A percentile compares a stretch with the other conserved stretches of the same genome.
phyloP scores from a whole-genome alignment of 306 rosid species.

The Hippophae tibetana region DNA sequence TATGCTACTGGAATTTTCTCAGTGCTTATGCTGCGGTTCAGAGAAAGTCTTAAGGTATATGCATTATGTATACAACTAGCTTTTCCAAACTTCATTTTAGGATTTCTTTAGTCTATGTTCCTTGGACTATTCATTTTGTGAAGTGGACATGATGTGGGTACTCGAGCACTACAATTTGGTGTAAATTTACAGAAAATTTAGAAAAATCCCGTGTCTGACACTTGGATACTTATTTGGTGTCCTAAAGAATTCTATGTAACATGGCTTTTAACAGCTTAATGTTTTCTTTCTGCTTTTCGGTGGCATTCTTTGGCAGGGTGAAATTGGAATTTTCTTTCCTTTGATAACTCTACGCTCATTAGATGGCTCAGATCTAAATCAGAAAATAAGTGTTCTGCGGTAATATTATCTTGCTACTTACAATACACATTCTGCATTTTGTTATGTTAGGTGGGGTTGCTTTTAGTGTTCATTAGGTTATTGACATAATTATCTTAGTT shows the following conservation, averaged over 20 bases:
- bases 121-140: too few relatives aligned
- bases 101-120: too few relatives aligned
- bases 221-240: too few relatives aligned
- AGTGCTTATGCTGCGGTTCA: slow-evolving; percentile 83
- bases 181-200: too few relatives aligned
- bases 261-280: too few relatives aligned
- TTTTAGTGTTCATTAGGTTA: slow-evolving; percentile 6
- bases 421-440: not conserved
- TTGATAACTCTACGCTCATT: slow-evolving; percentile 84
- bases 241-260: too few relatives aligned
- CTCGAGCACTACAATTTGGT: too few relatives aligned
- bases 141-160: too few relatives aligned
- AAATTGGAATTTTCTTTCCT: slow-evolving; percentile 96
- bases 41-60: slow-evolving; percentile 97
- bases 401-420: slow-evolving; percentile 31
- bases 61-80: slow-evolving; percentile 22
- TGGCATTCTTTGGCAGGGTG: slow-evolving; percentile 60
- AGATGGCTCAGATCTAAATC: slow-evolving; percentile 75
- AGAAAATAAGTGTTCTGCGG: slow-evolving; percentile 89
- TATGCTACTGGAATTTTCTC: slow-evolving; percentile 91
- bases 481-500: not conserved
- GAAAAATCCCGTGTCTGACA: too few relatives aligned
- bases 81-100: too few relatives aligned
- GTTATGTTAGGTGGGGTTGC: slow-evolving; percentile 4
- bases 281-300: too few relatives aligned